Evolutionary conservation across 331 rosid genomes (phyloP), one percentile per base, ranked within the genome.

Genomic region (Malus hybrid): DNA sequence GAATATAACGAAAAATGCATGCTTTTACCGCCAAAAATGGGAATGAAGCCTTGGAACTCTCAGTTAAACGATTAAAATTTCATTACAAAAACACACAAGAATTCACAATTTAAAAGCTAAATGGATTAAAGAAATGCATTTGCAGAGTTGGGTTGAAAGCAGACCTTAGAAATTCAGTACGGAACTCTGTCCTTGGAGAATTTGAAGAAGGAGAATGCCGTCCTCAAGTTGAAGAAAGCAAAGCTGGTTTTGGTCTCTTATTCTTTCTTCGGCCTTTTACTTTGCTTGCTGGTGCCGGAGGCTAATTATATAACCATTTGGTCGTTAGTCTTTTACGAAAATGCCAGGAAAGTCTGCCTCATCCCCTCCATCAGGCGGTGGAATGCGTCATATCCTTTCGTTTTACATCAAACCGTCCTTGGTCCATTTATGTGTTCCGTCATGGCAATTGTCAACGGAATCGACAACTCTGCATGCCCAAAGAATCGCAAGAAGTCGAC

Each of bases 291-390:
- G 48, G 24, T 15, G n/a, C 18, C 59, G 12, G 29, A 36, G 33
- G 1, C 6, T n/a, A 10, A 7, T 19, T 36, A 71, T 77, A 71
- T 82, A 72, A 83, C 78, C 81, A 81, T 50, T 74, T 69, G 33
- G 15, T 33, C 15, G 7, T 15, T 1, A 3, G 52, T 24, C 6
- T 56, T 62, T 71, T 64, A 75, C 75, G 69, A 74, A 61, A 63
- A 20, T 73, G 75, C 83, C 90, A 73, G 73, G 5, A 33, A 11
- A 5, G 46, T 7, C 3, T 60, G 66, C 33, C 52, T 15, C 9
- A 18, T 4, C 15, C 64, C 29, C n/a, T 5, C 8, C 5, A 2
- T 44, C 5, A 2, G 50, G 22, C 59, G 59, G 68, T 10, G 61
- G 44, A 3, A 3, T 15, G 7, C 60, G 56, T 8, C 68, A 36